Evolutionary conservation across 495 filamentous ascomycete species (phyloP).

Genomic region (Daldinia concentrica): DNA sequence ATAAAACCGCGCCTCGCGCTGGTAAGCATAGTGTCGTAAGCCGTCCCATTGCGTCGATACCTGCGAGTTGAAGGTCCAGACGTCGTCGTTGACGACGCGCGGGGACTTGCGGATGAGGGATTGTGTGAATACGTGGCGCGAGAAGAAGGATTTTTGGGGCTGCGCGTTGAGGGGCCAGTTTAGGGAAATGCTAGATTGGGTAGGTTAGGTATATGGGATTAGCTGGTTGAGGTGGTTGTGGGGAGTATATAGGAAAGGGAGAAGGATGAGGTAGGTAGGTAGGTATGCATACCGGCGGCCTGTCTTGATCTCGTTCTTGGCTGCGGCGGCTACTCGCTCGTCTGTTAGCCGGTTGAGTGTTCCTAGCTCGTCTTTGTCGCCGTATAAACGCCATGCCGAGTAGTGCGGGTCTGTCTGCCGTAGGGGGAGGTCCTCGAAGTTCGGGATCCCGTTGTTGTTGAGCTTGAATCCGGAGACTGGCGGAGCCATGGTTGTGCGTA

Average conservation of each 20-base stretch:
- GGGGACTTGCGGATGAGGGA: conserved; percentile 50
- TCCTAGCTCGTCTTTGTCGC: conserved; percentile 58
- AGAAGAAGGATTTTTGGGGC: conserved; percentile 49
- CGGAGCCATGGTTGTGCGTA: conserved; percentile 36
- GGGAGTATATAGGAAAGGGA: too few relatives aligned
- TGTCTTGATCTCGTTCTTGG: conserved; percentile 60
- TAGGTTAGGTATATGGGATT: background rate
- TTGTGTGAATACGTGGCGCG: conserved; percentile 53
- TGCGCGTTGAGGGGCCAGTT: conserved; percentile 59
- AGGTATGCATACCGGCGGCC: conserved; percentile 52
- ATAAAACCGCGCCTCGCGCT: conserved; percentile 65
- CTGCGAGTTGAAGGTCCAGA: conserved; percentile 70
- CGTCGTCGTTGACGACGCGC: conserved; percentile 64
- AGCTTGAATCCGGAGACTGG: conserved; percentile 47
- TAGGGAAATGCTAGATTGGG: conserved; percentile 50
- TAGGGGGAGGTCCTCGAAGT: conserved; percentile 57
- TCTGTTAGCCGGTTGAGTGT: conserved; percentile 58
- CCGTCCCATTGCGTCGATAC: conserved; percentile 57
- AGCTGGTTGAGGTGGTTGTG: too few relatives aligned
- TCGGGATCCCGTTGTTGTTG: conserved; percentile 54
- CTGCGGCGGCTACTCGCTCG: conserved; percentile 54
- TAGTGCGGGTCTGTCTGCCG: conserved; percentile 51
- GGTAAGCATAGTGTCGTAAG: conserved; percentile 60
- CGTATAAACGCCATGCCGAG: conserved; percentile 62
- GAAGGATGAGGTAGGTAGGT: too few relatives aligned